Evolutionary conservation across 306 rosid genomes (phyloP).

Genomic region (Trichosanthes cucumerina): DNA sequence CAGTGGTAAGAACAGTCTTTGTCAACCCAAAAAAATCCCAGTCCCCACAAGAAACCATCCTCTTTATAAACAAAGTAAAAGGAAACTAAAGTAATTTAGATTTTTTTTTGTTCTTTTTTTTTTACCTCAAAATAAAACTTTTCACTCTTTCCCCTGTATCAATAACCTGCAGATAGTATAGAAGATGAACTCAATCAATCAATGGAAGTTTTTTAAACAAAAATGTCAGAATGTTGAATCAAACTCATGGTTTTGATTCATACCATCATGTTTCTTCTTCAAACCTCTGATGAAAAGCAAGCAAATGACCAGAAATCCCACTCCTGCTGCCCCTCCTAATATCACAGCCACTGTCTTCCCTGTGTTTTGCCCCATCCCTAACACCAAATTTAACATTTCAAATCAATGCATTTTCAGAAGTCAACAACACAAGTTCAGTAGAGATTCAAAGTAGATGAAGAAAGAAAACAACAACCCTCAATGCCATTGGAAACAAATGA

Average conservation of each 20-base stretch:
- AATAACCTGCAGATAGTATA: not conserved
- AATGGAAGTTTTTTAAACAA: not conserved
- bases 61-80: slow-evolving; percentile 2
- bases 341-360: slow-evolving; percentile 88
- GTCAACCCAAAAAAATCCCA: slow-evolving; percentile 4
- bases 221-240: not conserved
- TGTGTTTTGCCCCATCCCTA: slow-evolving; percentile 51
- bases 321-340: slow-evolving; percentile 85
- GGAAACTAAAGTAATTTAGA: not conserved
- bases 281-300: slow-evolving; percentile 62
- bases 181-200: not conserved
- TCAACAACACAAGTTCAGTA: not conserved
- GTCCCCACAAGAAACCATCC: slow-evolving; percentile 2
- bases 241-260: slow-evolving; percentile 7
- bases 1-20: slow-evolving; percentile 8
- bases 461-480: no score
- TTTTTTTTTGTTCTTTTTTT: not conserved
- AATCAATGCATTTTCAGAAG: not conserved
- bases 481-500: not conserved
- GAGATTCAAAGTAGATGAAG: not conserved
- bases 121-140: not conserved
- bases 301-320: slow-evolving; percentile 68
- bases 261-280: slow-evolving; percentile 88
- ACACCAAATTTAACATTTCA: slow-evolving; percentile 10
- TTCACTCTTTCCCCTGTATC: not conserved